These are phyloP conservation scores for Grosmannia clavigera DNA, from an alignment of 2,329 filamentous ascomycete genomes.

Conservation along the genomic window DNA sequence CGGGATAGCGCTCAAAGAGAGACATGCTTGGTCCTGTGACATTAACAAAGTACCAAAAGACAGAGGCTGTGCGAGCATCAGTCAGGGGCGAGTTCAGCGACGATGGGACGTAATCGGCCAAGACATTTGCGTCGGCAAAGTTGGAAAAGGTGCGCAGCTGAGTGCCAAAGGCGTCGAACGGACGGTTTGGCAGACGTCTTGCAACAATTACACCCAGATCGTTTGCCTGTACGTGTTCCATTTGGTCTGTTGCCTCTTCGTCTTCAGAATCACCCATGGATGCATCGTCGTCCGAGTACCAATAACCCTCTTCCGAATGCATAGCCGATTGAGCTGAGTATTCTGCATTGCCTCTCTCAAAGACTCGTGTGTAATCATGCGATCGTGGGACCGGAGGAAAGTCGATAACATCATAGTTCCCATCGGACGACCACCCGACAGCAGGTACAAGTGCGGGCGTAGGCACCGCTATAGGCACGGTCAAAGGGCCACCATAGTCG, in stretches of 20 bases:
- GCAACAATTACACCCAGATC: conserved; percentile 28
- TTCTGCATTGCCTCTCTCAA: neutral
- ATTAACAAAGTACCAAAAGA: conserved; percentile 87
- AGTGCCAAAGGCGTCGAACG: conserved; percentile 29
- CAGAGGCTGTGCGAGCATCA: conserved; percentile 64
- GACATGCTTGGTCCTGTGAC: conserved; percentile 79
- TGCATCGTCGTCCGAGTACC: conserved; percentile 47
- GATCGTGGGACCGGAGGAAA: neutral
- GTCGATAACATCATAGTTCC: neutral
- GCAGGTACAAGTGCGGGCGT: neutral
- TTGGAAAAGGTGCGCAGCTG: conserved; percentile 36
- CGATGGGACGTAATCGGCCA: conserved; percentile 56
- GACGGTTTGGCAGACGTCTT: conserved; percentile 20
- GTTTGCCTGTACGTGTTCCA: conserved; percentile 22
- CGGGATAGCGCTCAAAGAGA: conserved; percentile 71
- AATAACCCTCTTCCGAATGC: conserved; percentile 23
- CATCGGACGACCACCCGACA: neutral
- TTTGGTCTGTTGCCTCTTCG: conserved; percentile 31
- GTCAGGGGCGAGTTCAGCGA: conserved; percentile 60
- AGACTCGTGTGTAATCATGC: neutral
- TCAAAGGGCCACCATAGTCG: neutral
- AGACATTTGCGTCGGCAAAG: conserved; percentile 34
- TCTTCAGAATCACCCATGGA: conserved; percentile 51
- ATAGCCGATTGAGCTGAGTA: neutral
- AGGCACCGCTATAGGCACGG: neutral